A percentile compares a stretch with the other conserved stretches of the same genome.
Evolutionary conservation across 768 basidiomycete species (phyloP).

Genomic region (Boletellus emodensis): DNA sequence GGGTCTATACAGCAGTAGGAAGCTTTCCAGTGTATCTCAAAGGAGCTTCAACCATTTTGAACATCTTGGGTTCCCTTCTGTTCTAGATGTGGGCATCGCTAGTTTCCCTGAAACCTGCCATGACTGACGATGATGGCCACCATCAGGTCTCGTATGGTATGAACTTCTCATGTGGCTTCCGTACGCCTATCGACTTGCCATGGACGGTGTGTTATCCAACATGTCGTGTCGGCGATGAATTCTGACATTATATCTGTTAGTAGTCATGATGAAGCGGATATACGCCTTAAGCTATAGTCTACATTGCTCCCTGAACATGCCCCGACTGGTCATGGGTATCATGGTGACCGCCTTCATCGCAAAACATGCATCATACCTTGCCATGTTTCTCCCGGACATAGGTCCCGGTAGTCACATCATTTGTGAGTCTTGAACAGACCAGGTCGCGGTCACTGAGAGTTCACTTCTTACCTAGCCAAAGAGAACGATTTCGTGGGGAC

Average conservation of each 20-base stretch:
- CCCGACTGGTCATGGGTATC: conserved; percentile 1
- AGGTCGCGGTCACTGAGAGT: background rate
- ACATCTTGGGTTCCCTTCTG: too few species aligned
- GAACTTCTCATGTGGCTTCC: conserved; percentile 15
- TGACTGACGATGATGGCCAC: background rate
- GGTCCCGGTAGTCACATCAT: conserved; percentile 8
- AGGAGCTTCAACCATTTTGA: too few species aligned
- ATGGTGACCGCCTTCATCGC: conserved; percentile 8
- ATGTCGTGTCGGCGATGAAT: background rate
- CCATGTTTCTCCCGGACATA: conserved; percentile 6
- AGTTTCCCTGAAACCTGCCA: too few species aligned
- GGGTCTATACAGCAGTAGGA: too few species aligned
- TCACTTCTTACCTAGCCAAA: background rate
- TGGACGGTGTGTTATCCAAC: conserved; percentile 14
- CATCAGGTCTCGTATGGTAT: conserved; percentile 14
- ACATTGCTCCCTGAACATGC: conserved; percentile 1
- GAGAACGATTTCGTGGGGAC: background rate
- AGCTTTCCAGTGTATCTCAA: too few species aligned
- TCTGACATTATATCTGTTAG: conserved; percentile 2
- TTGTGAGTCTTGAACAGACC: conserved; percentile 1
- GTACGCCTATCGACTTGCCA: conserved; percentile 11
- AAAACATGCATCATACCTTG: background rate
- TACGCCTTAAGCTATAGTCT: conserved; percentile 7
- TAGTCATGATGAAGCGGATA: conserved; percentile 21
- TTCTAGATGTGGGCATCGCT: too few species aligned